Percentiles rank a stretch among this genome's conserved stretches.
Evolutionary conservation across 345 rosid genomes (phyloP).

Genomic region (Cardamine resedifolia): DNA sequence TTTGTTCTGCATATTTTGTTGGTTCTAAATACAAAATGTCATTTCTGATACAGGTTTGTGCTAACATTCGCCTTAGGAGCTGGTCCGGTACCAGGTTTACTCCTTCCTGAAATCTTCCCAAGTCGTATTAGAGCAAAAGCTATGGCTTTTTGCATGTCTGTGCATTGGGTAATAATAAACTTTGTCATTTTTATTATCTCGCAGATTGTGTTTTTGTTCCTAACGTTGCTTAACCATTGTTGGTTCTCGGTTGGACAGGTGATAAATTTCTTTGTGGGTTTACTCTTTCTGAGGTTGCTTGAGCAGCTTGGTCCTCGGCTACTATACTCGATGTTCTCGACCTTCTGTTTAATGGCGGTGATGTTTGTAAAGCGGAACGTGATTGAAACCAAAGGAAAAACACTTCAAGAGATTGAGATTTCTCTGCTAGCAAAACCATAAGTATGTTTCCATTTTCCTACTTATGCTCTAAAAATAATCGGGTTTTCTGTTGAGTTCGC

Average conservation of each 20-base stretch:
- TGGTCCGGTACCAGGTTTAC: slow-evolving; percentile 97
- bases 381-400: slow-evolving; percentile 92
- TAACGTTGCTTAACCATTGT: neutral
- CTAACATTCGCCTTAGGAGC: slow-evolving; percentile 92
- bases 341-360: slow-evolving; percentile 82
- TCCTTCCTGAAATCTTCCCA: slow-evolving; percentile 92
- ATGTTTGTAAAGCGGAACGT: slow-evolving; percentile 79
- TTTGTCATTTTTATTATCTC: neutral
- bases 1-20: neutral
- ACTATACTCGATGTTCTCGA: slow-evolving; percentile 71
- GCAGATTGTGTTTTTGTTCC: neutral
- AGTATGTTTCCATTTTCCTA: neutral
- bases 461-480: neutral
- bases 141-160: slow-evolving; percentile 95
- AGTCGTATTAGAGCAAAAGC: slow-evolving; percentile 94
- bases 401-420: slow-evolving; percentile 97
- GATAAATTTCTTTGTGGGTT: slow-evolving; percentile 92
- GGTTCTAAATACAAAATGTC: neutral
- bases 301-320: slow-evolving; percentile 78
- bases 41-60: slow-evolving; percentile 65
- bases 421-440: slow-evolving; percentile 61
- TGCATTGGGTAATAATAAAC: slow-evolving; percentile 73
- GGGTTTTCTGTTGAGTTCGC: neutral
- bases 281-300: slow-evolving; percentile 82
- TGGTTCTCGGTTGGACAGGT: slow-evolving; percentile 49